Percentiles rank a stretch among this genome's conserved stretches.
These are phyloP conservation scores for Elaphomyces granulatus DNA, from an alignment of 495 filamentous ascomycete species.

Conservation along the genomic window DNA sequence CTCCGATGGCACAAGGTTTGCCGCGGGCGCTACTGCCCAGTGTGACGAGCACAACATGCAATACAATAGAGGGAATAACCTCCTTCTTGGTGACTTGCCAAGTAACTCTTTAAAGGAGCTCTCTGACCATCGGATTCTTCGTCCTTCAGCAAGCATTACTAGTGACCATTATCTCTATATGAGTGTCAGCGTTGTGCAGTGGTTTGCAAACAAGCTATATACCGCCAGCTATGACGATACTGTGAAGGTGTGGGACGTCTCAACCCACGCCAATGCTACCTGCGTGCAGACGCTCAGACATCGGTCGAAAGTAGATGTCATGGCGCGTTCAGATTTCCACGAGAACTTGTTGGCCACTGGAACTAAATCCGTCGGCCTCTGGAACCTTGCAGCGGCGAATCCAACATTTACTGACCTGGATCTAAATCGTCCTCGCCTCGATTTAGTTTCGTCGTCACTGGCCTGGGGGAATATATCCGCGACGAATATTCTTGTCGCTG, in stretches of 20 bases:
- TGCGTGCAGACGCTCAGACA: constrained; percentile 45
- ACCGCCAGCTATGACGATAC: constrained; percentile 71
- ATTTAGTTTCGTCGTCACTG: constrained; percentile 48
- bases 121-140: constrained; percentile 50
- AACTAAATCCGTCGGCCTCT: constrained; percentile 20
- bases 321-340: constrained; percentile 39
- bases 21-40: constrained; percentile 54
- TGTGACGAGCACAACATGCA: constrained; percentile 64
- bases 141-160: constrained; percentile 43
- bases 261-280: constrained; percentile 15
- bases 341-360: constrained; percentile 38
- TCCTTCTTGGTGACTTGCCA: constrained; percentile 52
- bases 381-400: constrained; percentile 10
- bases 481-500: constrained; percentile 53
- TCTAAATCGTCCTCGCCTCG: constrained; percentile 13
- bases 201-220: constrained; percentile 50
- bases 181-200: constrained; percentile 63
- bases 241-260: constrained; percentile 59
- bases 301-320: constrained; percentile 53
- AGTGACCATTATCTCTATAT: constrained; percentile 55
- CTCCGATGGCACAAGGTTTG: constrained; percentile 33
- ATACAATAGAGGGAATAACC: constrained; percentile 70
- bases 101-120: constrained; percentile 44
- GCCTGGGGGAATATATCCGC: constrained; percentile 47
- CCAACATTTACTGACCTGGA: constrained; percentile 9